Percentiles rank a stretch among this genome's conserved stretches.
phyloP scores from a whole-genome alignment of 345 rosid genomes.

The Moringa oleifera region DNA sequence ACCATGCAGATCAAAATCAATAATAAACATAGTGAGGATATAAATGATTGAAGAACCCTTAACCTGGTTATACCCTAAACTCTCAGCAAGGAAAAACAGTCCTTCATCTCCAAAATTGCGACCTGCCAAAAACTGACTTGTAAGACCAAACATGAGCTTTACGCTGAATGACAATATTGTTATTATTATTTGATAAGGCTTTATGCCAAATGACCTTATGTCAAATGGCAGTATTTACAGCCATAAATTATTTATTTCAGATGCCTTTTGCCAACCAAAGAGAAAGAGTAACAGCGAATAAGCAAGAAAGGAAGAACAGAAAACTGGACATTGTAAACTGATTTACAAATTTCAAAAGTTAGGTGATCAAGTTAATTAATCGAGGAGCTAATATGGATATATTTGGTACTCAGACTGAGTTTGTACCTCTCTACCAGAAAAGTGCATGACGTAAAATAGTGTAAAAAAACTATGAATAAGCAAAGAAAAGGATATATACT shows the following conservation, averaged over 20 bases:
- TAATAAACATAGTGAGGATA: conserved; percentile 4
- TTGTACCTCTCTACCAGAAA: neutral
- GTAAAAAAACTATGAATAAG: neutral
- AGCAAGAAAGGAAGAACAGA: neutral
- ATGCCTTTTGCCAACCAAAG: neutral
- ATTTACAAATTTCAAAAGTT: too few relatives aligned
- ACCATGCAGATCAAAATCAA: neutral
- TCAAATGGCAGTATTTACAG: too few relatives aligned
- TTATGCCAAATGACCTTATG: too few relatives aligned
- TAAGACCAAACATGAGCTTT: conserved; percentile 16
- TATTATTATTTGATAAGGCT: too few relatives aligned
- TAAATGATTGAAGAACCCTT: conserved; percentile 14
- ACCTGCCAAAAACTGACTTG: conserved; percentile 37
- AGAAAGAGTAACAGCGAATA: neutral
- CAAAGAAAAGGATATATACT: neutral
- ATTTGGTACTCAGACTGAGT: neutral
- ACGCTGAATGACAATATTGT: too few relatives aligned
- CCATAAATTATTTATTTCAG: neutral
- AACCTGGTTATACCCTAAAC: conserved; percentile 94
- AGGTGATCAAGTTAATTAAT: too few relatives aligned
- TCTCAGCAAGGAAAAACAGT: conserved; percentile 72
- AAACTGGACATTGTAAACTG: neutral
- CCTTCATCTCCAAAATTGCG: conserved; percentile 96
- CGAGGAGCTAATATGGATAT: neutral
- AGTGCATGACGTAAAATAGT: neutral